Evolutionary conservation across 2,329 filamentous ascomycete genomes (phyloP).

Genomic region (Hypomyces rosellus): DNA sequence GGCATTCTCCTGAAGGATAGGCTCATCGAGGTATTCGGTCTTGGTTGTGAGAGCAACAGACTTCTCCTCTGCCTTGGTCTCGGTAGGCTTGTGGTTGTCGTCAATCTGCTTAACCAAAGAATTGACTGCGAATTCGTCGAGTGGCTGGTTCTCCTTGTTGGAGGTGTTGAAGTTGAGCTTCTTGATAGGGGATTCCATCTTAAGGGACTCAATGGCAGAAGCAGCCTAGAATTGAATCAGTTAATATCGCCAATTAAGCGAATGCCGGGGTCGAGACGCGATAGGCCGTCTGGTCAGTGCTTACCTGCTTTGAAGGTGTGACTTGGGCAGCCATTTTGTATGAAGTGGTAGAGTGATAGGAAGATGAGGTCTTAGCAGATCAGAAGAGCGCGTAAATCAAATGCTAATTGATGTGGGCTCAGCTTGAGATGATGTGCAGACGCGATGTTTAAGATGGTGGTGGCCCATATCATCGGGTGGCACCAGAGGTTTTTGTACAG

Average conservation of each 20-base stretch:
- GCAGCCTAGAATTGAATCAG: slow-evolving; percentile 56
- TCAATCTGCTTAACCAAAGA: slow-evolving; percentile 51
- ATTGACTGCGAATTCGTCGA: slow-evolving; percentile 44
- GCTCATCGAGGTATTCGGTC: slow-evolving; percentile 73
- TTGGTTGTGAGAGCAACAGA: slow-evolving; percentile 49
- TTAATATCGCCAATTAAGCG: slow-evolving; percentile 18
- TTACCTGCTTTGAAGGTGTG: slow-evolving; percentile 54
- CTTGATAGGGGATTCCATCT: slow-evolving; percentile 90
- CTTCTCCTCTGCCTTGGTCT: slow-evolving; percentile 30
- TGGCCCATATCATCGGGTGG: slow-evolving; percentile 14
- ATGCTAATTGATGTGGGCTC: slow-evolving; percentile 16
- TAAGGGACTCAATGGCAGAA: slow-evolving; percentile 77
- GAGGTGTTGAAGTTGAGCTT: slow-evolving; percentile 70
- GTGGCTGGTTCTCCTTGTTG: slow-evolving; percentile 75
- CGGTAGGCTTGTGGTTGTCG: slow-evolving; percentile 51
- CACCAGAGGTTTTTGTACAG: slow-evolving; percentile 34
- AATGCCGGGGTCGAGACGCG: slow-evolving; percentile 1
- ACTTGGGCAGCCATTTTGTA: slow-evolving; percentile 68
- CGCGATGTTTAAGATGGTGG: slow-evolving; percentile 21
- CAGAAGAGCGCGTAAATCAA: slow-evolving; percentile 15
- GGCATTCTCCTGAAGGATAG: slow-evolving; percentile 89
- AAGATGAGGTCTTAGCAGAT: slow-evolving; percentile 10
- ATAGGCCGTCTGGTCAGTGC: slow-evolving; percentile 20
- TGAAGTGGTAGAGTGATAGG: slow-evolving; percentile 6
- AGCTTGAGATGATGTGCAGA: slow-evolving; percentile 18